Evolutionary conservation across 768 basidiomycete species (phyloP), one percentile per base, ranked within the genome.

Genomic region (Tulasnella sp.): DNA sequence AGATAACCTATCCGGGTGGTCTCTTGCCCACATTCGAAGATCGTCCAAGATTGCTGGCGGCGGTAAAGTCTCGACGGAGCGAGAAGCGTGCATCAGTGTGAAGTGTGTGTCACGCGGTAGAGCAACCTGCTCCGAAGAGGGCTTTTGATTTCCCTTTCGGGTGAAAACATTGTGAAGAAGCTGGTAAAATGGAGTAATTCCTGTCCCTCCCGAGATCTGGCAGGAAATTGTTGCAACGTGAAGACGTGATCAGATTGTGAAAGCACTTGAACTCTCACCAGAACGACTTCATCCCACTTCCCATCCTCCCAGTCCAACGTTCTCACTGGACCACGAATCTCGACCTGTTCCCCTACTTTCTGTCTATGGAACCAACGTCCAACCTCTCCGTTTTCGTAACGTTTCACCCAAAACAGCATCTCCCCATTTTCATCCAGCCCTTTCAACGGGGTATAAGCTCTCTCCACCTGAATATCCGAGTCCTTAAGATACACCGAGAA

Each of bases 161-260:
- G 83, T 86, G 64, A 94, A 90, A 20, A 89, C 83, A 9, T 86
- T 86, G 83, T 93, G 89, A 80, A 95, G 87, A 28, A 96, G 88
- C 84, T 96, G 95, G 83, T 91, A 91, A 84, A 96, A 96, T 4
- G 95, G 95, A 22, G 95, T 93, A 75, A 96, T 92, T 41, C 95
- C 95, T 6, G 95, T 96, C 40, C 95, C 95, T 50, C 95, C 95
- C 69, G 94, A 95, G 78, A 96, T 92, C 95, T 96, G 31, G 28
- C n/a, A 46, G 24, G 24, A 44, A 58, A 28, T 16, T 24, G 50
- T 72, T 6, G 58, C 76, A 34, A 54, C 42, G n/a, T 72, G 14
- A 48, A 42, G 31, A 48, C 72, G 60, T 44, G 82, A 50, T 79
- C 76, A 22, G 48, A 14, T 64, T 20, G 50, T n/a, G 31, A 31